Percentiles rank a stretch among this genome's conserved stretches.
phyloP scores from a whole-genome alignment of 768 basidiomycete species.

The Cystobasidium tubakii region DNA sequence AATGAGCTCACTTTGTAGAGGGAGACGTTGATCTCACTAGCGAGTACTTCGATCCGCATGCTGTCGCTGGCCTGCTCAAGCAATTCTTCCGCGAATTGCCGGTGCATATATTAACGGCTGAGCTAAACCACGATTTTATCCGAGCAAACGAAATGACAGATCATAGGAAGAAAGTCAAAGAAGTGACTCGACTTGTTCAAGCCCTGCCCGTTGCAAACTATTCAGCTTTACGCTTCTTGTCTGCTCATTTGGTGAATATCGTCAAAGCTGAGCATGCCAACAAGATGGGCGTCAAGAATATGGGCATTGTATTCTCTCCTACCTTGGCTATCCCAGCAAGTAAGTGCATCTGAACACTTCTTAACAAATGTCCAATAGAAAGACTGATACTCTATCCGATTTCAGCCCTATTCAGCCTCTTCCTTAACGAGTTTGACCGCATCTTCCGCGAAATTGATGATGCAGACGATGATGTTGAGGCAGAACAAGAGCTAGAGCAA shows the following conservation, averaged over 20 bases:
- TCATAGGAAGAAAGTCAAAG: constrained; percentile 75
- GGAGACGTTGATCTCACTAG: constrained; percentile 90
- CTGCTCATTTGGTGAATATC: constrained; percentile 87
- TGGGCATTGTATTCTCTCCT: constrained; percentile 96
- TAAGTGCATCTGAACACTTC: not conserved
- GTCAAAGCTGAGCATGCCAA: constrained; percentile 82
- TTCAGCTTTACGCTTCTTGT: constrained; percentile 83
- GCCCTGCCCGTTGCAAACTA: constrained; percentile 87
- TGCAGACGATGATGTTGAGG: constrained; percentile 35
- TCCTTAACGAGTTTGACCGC: constrained; percentile 63
- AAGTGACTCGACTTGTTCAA: constrained; percentile 78
- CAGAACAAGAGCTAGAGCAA: not conserved
- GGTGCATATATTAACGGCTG: constrained; percentile 81
- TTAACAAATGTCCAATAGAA: not conserved
- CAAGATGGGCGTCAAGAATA: constrained; percentile 99
- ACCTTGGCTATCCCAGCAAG: constrained; percentile 94
- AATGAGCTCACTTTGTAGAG: constrained; percentile 55
- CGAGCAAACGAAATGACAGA: constrained; percentile 89
- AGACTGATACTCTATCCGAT: not conserved
- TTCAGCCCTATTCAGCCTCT: constrained; percentile 73
- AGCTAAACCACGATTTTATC: constrained; percentile 83
- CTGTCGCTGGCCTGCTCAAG: constrained; percentile 90
- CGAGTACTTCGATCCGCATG: constrained; percentile 96
- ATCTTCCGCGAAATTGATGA: constrained; percentile 36
- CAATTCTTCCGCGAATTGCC: constrained; percentile 88